Evolutionary conservation across 2,329 filamentous ascomycete genomes (phyloP), one percentile per base, ranked within the genome.

Genomic region (Pezicula radicicola): DNA sequence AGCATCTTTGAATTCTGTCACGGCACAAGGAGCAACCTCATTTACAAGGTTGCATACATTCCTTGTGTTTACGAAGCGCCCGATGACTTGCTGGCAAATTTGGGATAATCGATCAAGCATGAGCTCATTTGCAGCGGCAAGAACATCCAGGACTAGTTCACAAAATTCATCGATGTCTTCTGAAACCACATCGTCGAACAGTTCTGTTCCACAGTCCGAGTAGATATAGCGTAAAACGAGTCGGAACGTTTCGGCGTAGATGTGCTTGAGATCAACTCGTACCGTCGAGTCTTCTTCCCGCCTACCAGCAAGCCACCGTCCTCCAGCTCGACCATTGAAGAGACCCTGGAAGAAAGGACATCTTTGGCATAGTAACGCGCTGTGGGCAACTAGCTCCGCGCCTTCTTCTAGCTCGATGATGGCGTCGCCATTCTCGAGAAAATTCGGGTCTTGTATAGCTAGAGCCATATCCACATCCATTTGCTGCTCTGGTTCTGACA

Each of bases 81-180:
- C 92, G 53, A 97, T 81, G 19, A 91, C 73, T 53, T 82, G 84
- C 67, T 99, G 94, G 67, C 94, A 97, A 27, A 95, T 84, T 66
- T 96, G 89, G 5, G 90, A 91, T 5, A 99, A 74, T 6, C 92
- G 81, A 66, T 97, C 91, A 44, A 99, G 79, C 92, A 99, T 97
- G 52, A 99, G 74, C 69, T 99, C 93, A 65, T 99, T 94, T 12
- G 92, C 91, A 48, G 90, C 87, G 51, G 84, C 84, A 80, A 97
- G 87, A 42, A 97, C 89, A 61, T 96, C 91, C 72, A 97, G 80
- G 8, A 97, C 79, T n/a, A 94, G 75, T 61, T 97, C 91, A 4
- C 92, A 83, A 56, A 96, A 91, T 43, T 91, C 87, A 59, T 97
- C 91, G 6, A 96, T 71, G 54, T 86, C 85, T 15, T 81, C 74